These are phyloP conservation scores for Tetrahymena malaccensis DNA, from an alignment of 73 alveolate species.

Conservation along the genomic window DNA sequence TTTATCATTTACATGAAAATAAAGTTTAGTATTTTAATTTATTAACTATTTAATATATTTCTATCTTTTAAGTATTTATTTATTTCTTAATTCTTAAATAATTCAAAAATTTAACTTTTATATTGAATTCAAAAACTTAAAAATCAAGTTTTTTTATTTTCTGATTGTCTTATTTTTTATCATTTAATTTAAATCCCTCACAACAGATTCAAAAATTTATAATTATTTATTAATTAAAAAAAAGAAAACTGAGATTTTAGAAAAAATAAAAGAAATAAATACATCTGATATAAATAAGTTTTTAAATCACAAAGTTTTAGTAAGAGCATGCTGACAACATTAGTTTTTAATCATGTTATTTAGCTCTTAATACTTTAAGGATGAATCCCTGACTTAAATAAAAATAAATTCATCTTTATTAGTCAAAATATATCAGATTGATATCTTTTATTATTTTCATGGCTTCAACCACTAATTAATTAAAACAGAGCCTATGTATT, in stretches of 20 bases:
- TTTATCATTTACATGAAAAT: background rate
- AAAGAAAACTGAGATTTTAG: background rate
- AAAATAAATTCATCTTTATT: background rate
- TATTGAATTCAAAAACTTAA: background rate
- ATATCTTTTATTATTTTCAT: background rate
- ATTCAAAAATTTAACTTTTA: no score
- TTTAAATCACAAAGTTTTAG: background rate
- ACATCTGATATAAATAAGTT: background rate
- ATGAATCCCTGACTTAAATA: background rate
- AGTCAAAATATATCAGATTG: background rate
- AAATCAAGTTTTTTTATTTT: no score
- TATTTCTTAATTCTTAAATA: no score
- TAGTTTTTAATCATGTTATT: background rate
- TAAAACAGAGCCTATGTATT: background rate
- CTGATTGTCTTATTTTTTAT: no score
- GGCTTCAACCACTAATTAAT: background rate
- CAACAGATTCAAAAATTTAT: background rate
- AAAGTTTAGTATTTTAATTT: background rate
- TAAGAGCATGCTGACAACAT: background rate
- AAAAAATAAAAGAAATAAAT: background rate
- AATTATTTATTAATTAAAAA: background rate
- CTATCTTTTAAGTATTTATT: background rate
- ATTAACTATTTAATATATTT: background rate
- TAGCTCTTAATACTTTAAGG: background rate
- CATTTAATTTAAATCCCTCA: background rate